Evolutionary conservation across 176 grass and related monocot genomes (phyloP).

Genomic region (Coix lacrymajobi): DNA sequence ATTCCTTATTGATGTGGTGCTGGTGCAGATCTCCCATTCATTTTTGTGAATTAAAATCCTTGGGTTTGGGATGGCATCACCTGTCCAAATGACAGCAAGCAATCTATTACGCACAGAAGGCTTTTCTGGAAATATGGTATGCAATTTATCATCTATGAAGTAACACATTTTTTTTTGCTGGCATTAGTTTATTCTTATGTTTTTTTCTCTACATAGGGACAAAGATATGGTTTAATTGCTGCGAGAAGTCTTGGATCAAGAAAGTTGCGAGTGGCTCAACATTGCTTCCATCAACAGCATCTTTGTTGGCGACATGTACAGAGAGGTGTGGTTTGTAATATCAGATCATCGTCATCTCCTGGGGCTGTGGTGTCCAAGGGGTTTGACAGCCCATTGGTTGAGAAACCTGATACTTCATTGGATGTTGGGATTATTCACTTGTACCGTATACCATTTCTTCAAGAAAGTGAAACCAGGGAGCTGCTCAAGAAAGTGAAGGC

Average conservation of each 20-base stretch:
- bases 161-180: neutral
- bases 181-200: neutral
- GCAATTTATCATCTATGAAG: neutral
- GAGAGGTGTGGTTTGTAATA: conserved; percentile 28
- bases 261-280: conserved; percentile 14
- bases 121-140: conserved; percentile 43
- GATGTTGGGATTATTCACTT: conserved; percentile 53
- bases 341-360: neutral
- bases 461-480: conserved; percentile 53
- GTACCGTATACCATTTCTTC: conserved; percentile 66
- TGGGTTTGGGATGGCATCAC: conserved; percentile 34
- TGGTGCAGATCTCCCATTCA: conserved; percentile 8
- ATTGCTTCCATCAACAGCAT: conserved; percentile 30
- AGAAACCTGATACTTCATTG: conserved; percentile 15
- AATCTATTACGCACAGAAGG: conserved; percentile 33
- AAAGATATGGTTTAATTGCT: conserved; percentile 16
- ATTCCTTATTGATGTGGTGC: conserved; percentile 5
- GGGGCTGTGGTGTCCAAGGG: conserved; percentile 36
- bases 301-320: conserved; percentile 19
- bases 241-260: conserved; percentile 13
- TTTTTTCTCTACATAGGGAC: conserved; percentile 26
- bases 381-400: conserved; percentile 33
- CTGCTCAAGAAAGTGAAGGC: conserved; percentile 63
- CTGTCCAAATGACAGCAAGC: conserved; percentile 24
- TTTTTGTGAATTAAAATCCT: neutral